Evolutionary conservation across 2,329 filamentous ascomycete species (phyloP), one percentile per base, ranked within the genome.

Genomic region (Parastagonospora avenae): DNA sequence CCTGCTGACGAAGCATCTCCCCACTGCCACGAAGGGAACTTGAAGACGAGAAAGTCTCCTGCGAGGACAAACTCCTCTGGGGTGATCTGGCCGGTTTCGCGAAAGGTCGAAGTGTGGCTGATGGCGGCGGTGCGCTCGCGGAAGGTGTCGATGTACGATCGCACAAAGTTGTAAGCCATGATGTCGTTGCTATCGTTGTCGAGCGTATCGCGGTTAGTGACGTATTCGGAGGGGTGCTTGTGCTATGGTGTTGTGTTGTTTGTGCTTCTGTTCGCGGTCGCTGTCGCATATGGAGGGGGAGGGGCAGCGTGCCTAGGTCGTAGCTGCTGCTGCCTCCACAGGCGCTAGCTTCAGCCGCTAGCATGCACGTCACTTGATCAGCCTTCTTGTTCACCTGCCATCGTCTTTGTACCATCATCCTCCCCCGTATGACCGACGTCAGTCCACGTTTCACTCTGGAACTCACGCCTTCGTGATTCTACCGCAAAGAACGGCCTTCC

Each of bases 11-110:
- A 90, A 61, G 93, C 92, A 66, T 94, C 91, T 60, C 89, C 87
- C 94, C 94, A 99, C 42, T 91, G 89, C 94, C 94, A 99, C 51
- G 93, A 96, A 8, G 93, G 94, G 77, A 99, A 99, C 80, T 97
- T 97, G 86, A 95, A 96, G 69, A 96, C 92, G 32, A 99, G 86
- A 74, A 97, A 99, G 79, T 99, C 94, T 65, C 94, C 94, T 3
- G 94, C 94, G 4, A 90, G 88, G 43, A 97, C 82, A 75, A 99
- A 99, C 81, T 99, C 94, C 70, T 97, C 93, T 14, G 93, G 93
- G 0, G 93, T 97, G 76, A 99, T 94, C 79, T 97, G 90, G 60
- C 94, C 94, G 4, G 92, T 96, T 66, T 85, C 84, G 65, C 93
- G 90, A 77, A 99, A 99, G 59, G 91, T 97, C 3, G 93, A 97